These are phyloP conservation scores for Carex myosuroides DNA, from an alignment of 176 grass and related monocot genomes.

Conservation along the genomic window DNA sequence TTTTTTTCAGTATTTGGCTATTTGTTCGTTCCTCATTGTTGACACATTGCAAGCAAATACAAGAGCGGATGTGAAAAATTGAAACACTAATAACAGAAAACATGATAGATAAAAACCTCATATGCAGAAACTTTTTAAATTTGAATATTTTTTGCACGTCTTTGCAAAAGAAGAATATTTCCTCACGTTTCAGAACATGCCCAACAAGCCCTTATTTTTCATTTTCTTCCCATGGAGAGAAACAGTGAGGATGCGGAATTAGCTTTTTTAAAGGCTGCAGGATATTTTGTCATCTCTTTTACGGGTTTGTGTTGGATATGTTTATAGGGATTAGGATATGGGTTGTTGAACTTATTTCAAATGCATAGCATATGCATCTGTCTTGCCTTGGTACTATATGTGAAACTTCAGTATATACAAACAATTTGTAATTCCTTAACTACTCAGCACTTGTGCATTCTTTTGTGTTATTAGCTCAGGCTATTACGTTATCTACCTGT, in stretches of 20 bases:
- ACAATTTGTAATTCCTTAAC: constrained; percentile 57
- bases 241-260: background rate
- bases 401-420: background rate
- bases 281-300: background rate
- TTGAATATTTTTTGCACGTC: background rate
- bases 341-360: background rate
- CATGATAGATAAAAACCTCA: background rate
- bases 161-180: background rate
- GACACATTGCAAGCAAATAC: background rate
- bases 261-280: background rate
- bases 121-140: background rate
- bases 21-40: background rate
- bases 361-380: background rate
- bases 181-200: background rate
- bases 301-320: background rate
- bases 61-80: background rate
- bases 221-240: background rate
- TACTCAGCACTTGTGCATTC: constrained; percentile 77
- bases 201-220: background rate
- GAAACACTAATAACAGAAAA: background rate
- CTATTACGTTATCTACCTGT: constrained; percentile 89
- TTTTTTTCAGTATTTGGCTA: constrained; percentile 16
- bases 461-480: constrained; percentile 94
- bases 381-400: background rate
- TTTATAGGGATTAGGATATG: background rate